phyloP scores from a whole-genome alignment of 2,329 filamentous ascomycete genomes.

The Epichloe bromicola region DNA sequence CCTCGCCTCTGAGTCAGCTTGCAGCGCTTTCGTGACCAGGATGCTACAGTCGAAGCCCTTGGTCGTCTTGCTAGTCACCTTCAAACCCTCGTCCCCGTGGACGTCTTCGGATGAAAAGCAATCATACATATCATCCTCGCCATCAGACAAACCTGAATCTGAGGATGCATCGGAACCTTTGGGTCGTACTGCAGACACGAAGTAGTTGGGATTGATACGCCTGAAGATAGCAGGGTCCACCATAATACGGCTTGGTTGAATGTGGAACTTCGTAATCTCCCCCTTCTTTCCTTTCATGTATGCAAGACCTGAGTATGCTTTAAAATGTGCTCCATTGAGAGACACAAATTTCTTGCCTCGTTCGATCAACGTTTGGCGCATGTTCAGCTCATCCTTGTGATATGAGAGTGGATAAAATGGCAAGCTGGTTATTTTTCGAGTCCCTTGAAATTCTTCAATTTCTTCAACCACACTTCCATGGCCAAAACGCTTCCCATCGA shows the following conservation, averaged over 20 bases:
- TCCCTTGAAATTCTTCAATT: slow-evolving; percentile 64
- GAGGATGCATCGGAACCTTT: slow-evolving; percentile 52
- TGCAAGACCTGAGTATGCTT: slow-evolving; percentile 69
- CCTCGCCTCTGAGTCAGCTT: slow-evolving; percentile 20
- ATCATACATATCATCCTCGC: slow-evolving; percentile 19
- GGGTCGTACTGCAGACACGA: slow-evolving; percentile 58
- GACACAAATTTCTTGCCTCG: slow-evolving; percentile 75
- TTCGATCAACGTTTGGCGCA: slow-evolving; percentile 57
- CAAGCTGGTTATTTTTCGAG: slow-evolving; percentile 69
- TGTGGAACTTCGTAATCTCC: slow-evolving; percentile 56
- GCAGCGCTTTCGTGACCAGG: slow-evolving; percentile 16
- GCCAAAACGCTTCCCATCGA: slow-evolving; percentile 76
- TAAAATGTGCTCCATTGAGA: slow-evolving; percentile 74
- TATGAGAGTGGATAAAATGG: slow-evolving; percentile 67
- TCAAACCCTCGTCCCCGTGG: slow-evolving; percentile 26
- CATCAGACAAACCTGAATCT: slow-evolving; percentile 33
- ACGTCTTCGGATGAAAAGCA: slow-evolving; percentile 25
- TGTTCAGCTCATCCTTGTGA: slow-evolving; percentile 54
- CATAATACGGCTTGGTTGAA: slow-evolving; percentile 81
- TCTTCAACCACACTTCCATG: slow-evolving; percentile 58
- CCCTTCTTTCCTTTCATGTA: slow-evolving; percentile 70
- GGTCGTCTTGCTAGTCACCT: neutral
- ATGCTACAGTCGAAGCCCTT: slow-evolving; percentile 7
- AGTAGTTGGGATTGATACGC: slow-evolving; percentile 77
- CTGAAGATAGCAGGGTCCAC: slow-evolving; percentile 73